Evolutionary conservation across 1,284 basidiomycete genomes (phyloP), one percentile per base, ranked within the genome.

Genomic region (Apiotrichum sp.): DNA sequence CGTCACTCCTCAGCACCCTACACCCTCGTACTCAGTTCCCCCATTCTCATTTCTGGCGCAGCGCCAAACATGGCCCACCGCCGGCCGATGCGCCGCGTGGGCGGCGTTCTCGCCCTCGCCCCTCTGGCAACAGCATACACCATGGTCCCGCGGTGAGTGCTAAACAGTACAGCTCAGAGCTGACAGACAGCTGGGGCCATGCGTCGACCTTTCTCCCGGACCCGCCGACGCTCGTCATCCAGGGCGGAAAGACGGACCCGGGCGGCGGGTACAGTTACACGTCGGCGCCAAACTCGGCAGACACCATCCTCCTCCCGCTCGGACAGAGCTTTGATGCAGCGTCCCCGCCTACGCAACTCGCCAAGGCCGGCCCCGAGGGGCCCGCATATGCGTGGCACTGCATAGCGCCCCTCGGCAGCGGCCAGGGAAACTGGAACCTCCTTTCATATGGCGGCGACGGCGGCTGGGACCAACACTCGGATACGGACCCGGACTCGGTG

Each of bases 321-420:
- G 79, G 82, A 3, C 65, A 73, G 3, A 68, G 82, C 2, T 91
- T 90, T 66, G 69, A 80, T 6, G 77, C 79, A 0, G 80, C 80
- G 2, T 84, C 88, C 0, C 86, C 88, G 11, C 88, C 87, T 36
- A 14, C 41, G 3, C 34, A 46, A 33, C 22, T 56, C 39, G 3
- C 44, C 8, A 51, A 51, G 6, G 50, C 58, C 8, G 32, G 86
- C 64, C 77, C 57, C 39, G 79, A 72, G 4, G 57, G 76, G 0
- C 87, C 87, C 6, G 73, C 81, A 6, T 78, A 89, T 14, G 82
- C 86, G n/a, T 92, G 88, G 86, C 86, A 90, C 66, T 84, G 86
- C 1, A 74, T 91, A 39, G 86, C 86, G 8, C 81, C 84, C 4
- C 80, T 83, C 74, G 82, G 82, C 56, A 41, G 62, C 3, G 5